A percentile compares a stretch with the other conserved stretches of the same genome.
Conservation (phyloP, 1,139 yeast species). For the Kodamaea sp. region DNA sequence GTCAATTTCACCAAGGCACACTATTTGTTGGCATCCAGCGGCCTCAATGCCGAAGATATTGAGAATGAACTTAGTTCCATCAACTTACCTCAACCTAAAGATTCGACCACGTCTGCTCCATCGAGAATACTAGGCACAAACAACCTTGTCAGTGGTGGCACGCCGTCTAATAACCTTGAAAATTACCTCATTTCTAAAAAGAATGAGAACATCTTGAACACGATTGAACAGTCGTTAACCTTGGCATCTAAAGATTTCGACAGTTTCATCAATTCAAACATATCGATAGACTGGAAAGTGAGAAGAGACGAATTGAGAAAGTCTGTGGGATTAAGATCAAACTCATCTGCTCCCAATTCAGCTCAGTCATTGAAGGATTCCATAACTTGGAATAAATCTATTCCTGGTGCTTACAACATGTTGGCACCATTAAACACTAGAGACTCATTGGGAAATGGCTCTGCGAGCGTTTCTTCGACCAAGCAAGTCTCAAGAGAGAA, state of each 20-base stretch:
- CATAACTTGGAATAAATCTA: slow-evolving; percentile 40
- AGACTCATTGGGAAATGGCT: slow-evolving; percentile 1
- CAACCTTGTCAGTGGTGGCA: not conserved
- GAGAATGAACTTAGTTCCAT: slow-evolving; percentile 60
- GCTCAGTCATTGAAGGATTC: slow-evolving; percentile 21
- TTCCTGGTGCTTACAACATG: slow-evolving; percentile 35
- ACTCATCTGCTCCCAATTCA: slow-evolving; percentile 16
- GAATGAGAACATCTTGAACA: slow-evolving; percentile 78
- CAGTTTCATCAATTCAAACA: slow-evolving; percentile 66
- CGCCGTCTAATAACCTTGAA: slow-evolving; percentile 38
- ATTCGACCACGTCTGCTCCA: slow-evolving; percentile 12
- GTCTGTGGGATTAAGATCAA: slow-evolving; percentile 50
- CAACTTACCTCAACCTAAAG: slow-evolving; percentile 23
- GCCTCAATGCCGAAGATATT: slow-evolving; percentile 84
- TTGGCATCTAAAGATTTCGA: slow-evolving; percentile 85
- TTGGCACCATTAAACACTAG: slow-evolving; percentile 33
- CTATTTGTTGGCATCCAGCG: slow-evolving; percentile 86
- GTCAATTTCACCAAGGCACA: slow-evolving; percentile 81
- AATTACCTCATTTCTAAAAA: slow-evolving; percentile 65
- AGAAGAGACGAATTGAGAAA: slow-evolving; percentile 73
- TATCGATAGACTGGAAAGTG: slow-evolving; percentile 81
- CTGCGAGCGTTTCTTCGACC: slow-evolving; percentile 20
- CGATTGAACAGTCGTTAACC: slow-evolving; percentile 79
- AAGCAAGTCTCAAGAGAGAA: slow-evolving; percentile 52
- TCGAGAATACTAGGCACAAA: slow-evolving; percentile 1